Evolutionary conservation across 2,329 filamentous ascomycete genomes (phyloP).

Genomic region (Fusarium anthophilum): DNA sequence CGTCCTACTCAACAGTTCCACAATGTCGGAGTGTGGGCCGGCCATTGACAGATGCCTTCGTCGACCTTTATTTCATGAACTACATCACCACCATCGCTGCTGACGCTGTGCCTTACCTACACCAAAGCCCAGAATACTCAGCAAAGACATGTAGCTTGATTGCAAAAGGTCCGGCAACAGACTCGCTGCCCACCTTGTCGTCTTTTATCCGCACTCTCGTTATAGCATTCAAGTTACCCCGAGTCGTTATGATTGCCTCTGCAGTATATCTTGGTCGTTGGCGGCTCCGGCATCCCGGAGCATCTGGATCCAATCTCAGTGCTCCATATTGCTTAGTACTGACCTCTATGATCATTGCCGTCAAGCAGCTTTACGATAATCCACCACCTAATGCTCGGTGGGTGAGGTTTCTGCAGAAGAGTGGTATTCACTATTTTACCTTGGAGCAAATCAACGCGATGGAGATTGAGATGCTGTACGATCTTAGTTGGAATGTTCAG

Average conservation of each 20-base stretch:
- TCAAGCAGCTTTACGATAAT: background rate
- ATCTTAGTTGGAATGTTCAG: background rate
- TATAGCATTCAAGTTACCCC: background rate
- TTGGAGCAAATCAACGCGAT: background rate
- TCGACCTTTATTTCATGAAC: constrained; percentile 6
- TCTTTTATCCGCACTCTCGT: background rate
- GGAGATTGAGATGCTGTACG: background rate
- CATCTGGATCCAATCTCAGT: background rate
- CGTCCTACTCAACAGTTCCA: background rate
- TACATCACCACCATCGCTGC: background rate
- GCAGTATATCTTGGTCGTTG: background rate
- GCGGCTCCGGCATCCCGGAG: background rate
- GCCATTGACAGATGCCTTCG: background rate
- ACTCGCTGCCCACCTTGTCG: background rate
- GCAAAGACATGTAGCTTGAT: background rate
- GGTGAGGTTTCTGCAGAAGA: background rate
- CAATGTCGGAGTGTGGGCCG: background rate
- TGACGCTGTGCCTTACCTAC: background rate
- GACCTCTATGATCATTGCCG: background rate
- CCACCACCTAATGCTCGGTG: background rate
- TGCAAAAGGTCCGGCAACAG: no score
- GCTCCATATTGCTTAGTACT: background rate
- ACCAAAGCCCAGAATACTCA: background rate
- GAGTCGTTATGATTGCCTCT: background rate
- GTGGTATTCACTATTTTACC: background rate